Evolutionary conservation across 257 asterid species (phyloP), one percentile per base, ranked within the genome.

Genomic region (Solanum commersonii): DNA sequence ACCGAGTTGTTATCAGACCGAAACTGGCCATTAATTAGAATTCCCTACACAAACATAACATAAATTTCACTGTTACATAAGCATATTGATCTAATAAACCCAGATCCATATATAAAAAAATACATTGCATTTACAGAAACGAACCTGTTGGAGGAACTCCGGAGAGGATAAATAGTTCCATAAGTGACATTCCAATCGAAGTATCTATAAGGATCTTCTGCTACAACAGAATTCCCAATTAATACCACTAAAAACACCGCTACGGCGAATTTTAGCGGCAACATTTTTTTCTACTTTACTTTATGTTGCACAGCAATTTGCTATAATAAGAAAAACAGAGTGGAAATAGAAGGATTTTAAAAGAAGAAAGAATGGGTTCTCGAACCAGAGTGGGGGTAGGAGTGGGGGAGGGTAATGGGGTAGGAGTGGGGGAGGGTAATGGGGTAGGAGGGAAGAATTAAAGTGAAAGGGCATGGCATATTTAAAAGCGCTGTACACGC

Each of bases 1-100:
- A 96, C 99, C 2, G 98, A 92, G 89, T 91, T 85, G 52, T 95
- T 95, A 31, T 96, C 98, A 20, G 98, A 7, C 99, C 99, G 99
- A 90, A 96, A 96, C 74, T 96, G 98, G 4, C 98, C 98, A 82
- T 96, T 95, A 89, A 96, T 96, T 96, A 95, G 87, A 72, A 96
- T 96, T 13, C 98, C 98, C 99, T 96, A 90, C 87, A 67, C 29
- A 77, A 42, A 81, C 40, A 83, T 1, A 70, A 73, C 6, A 60
- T 52, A 38, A 49, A 10, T 9, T 38, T 8, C 79, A 88, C n/a
- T 37, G 12, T 13, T 73, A n/a, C 13, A 52, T n/a, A 8, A 60
- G 3, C 72, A 23, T 68, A 33, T 73, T 49, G 25, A 25, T 27
- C 73, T 44, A 40, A 44, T 22, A 40, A n/a, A 72, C 6, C 1